A percentile compares a stretch with the other conserved stretches of the same genome.
phyloP scores from a whole-genome alignment of 2,329 filamentous ascomycete genomes.

The Sphaerostilbella broomeana region DNA sequence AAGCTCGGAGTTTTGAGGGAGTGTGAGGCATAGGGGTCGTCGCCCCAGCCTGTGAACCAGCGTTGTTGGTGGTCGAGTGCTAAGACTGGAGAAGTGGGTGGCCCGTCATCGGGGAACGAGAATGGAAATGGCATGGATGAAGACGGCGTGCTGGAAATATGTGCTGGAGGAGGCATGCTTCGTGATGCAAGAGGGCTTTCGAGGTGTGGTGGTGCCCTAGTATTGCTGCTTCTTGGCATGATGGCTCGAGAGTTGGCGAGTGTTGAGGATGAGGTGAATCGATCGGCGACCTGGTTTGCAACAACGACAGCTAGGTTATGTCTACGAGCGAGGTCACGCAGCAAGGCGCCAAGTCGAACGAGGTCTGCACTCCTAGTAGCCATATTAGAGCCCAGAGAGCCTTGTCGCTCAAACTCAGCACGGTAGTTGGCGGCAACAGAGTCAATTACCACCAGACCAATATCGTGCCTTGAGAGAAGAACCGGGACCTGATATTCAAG shows the following conservation, averaged over 20 bases:
- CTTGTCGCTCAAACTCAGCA: conserved; percentile 69
- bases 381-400: conserved; percentile 50
- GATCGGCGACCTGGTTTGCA: conserved; percentile 91
- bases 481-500: conserved; percentile 87
- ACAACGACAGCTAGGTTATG: conserved; percentile 80
- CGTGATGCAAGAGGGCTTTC: conserved; percentile 47
- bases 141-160: conserved; percentile 29
- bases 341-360: conserved; percentile 64
- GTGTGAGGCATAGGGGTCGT: conserved; percentile 45
- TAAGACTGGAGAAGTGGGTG: conserved; percentile 46
- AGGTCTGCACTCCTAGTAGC: conserved; percentile 72
- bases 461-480: conserved; percentile 64
- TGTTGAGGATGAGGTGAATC: conserved; percentile 46
- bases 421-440: conserved; percentile 94
- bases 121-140: conserved; percentile 32
- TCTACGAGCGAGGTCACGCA: conserved; percentile 68
- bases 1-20: conserved; percentile 75
- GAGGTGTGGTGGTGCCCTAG: conserved; percentile 1
- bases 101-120: conserved; percentile 23
- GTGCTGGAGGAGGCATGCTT: conserved; percentile 29
- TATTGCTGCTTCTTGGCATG: not conserved
- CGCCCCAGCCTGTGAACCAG: conserved; percentile 95
- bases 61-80: conserved; percentile 82
- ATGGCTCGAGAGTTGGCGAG: not conserved
- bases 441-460: conserved; percentile 82